phyloP scores from a whole-genome alignment of 176 grass and related monocot genomes.

The Rhynchospora breviuscula region DNA sequence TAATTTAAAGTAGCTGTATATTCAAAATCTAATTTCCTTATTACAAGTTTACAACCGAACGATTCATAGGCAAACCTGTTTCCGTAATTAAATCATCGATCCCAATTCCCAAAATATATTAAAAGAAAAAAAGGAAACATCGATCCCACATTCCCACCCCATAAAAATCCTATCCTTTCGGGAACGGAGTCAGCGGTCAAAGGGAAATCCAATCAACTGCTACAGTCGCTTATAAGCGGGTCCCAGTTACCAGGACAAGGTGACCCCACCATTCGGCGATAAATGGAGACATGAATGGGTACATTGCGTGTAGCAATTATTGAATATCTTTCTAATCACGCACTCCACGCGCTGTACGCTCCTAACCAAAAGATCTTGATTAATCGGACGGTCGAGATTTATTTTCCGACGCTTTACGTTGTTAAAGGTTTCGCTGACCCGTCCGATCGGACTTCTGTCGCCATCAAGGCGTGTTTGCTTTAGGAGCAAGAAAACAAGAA shows the following conservation, averaged over 20 bases:
- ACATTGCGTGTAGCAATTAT: background rate
- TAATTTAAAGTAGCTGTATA: too few species aligned
- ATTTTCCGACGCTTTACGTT: background rate
- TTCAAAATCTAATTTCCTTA: too few species aligned
- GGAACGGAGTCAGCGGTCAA: background rate
- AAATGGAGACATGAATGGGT: background rate
- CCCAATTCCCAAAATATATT: too few species aligned
- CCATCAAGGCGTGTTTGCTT: slow-evolving; percentile 18
- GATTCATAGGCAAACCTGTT: too few species aligned
- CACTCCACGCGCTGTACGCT: background rate
- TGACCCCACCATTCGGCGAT: background rate
- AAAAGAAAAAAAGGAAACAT: too few species aligned
- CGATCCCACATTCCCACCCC: too few species aligned
- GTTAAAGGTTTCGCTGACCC: background rate
- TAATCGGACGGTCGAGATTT: background rate
- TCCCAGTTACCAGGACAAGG: background rate
- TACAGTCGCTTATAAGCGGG: background rate
- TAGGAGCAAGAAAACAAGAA: slow-evolving; percentile 26
- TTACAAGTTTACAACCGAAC: too few species aligned
- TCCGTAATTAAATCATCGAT: too few species aligned
- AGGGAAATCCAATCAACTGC: background rate
- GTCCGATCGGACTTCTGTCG: background rate
- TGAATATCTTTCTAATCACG: background rate
- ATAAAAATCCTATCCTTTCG: too few species aligned
- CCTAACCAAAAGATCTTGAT: slow-evolving; percentile 7